Evolutionary conservation across 805 yeast species (phyloP).

Genomic region (Lipomyces chichibuensis): DNA sequence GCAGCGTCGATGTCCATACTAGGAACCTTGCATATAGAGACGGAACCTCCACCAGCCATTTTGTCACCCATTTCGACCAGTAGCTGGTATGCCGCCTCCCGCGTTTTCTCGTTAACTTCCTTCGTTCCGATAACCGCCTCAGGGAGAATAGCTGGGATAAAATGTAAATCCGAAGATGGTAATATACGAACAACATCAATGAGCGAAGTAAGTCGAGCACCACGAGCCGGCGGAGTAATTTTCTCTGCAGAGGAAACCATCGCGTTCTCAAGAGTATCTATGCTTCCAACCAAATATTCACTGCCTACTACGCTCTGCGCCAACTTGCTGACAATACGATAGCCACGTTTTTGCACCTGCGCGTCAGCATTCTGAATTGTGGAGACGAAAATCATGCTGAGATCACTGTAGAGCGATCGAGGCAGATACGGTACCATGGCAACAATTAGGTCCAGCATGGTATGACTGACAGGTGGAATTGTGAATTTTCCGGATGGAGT

Average conservation of each 20-base stretch:
- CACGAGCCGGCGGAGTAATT: conserved; percentile 74
- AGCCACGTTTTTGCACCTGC: conserved; percentile 35
- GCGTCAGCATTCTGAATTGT: conserved; percentile 51
- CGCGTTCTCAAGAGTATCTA: conserved; percentile 56
- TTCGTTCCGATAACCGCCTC: conserved; percentile 90
- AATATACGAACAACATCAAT: conserved; percentile 60
- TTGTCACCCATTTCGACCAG: conserved; percentile 78
- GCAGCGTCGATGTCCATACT: conserved; percentile 65
- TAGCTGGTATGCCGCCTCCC: conserved; percentile 75
- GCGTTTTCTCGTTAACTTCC: conserved; percentile 88
- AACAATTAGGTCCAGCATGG: conserved; percentile 89
- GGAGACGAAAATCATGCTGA: conserved; percentile 74
- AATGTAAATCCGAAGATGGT: conserved; percentile 67
- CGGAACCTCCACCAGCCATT: conserved; percentile 66
- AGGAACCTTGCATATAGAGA: conserved; percentile 66
- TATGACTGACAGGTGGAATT: conserved; percentile 64
- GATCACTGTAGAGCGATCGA: conserved; percentile 64
- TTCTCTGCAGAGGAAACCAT: conserved; percentile 36
- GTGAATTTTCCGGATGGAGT: conserved; percentile 39
- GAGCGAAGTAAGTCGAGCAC: conserved; percentile 69
- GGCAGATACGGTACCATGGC: conserved; percentile 87
- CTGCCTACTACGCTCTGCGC: conserved; percentile 70
- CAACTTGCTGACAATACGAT: conserved; percentile 55
- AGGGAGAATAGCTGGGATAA: conserved; percentile 79
- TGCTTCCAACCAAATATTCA: conserved; percentile 55